Evolutionary conservation across 2,329 filamentous ascomycete species (phyloP).

Genomic region (Exophiala dermatitidis): DNA sequence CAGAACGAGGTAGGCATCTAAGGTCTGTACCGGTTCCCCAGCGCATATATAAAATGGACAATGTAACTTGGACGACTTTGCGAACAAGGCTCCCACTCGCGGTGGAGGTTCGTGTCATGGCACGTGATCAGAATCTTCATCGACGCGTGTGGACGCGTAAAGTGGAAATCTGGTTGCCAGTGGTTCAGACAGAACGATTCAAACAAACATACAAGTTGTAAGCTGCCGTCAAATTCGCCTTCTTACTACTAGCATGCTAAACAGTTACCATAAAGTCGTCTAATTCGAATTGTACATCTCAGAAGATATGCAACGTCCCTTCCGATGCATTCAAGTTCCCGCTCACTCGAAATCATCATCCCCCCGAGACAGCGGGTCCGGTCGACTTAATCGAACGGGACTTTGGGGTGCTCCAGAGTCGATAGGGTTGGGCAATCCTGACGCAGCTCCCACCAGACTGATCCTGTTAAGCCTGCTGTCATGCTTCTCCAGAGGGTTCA

Average conservation of each 20-base stretch:
- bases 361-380: conserved; percentile 31
- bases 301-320: background rate
- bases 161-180: background rate
- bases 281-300: conserved; percentile 1
- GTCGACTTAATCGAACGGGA: conserved; percentile 29
- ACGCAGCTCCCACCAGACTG: conserved; percentile 19
- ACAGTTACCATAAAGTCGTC: background rate
- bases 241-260: background rate
- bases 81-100: background rate
- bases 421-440: conserved; percentile 38
- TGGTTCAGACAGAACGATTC: no score
- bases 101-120: background rate
- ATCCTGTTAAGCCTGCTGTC: conserved; percentile 16
- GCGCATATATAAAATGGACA: no score
- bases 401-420: conserved; percentile 44
- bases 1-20: no score
- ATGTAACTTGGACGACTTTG: no score
- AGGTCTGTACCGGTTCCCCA: no score
- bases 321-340: background rate
- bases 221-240: no score
- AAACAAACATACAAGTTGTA: no score
- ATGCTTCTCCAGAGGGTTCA: conserved; percentile 20
- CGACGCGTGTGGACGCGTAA: background rate
- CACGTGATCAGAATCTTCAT: background rate
- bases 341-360: conserved; percentile 45